Evolutionary conservation across 352 stramenopile species (phyloP).

Genomic region (Globisporangium rhizosaccharum): DNA sequence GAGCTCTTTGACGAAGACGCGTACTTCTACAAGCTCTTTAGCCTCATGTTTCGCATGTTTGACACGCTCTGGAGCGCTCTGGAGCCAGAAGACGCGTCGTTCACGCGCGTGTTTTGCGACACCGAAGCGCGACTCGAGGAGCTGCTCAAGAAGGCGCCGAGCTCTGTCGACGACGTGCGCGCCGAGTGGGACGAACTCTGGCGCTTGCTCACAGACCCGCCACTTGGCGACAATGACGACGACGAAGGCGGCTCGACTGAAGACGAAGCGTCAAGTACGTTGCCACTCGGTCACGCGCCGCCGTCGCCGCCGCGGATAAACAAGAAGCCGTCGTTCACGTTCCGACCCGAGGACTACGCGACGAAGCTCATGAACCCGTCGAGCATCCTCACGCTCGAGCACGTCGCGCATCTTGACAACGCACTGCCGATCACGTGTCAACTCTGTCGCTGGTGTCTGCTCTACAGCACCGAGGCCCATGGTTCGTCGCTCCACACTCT

Average conservation of each 20-base stretch:
- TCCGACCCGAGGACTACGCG: constrained; percentile 58
- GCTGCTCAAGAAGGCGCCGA: constrained; percentile 54
- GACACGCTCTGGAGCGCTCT: constrained; percentile 64
- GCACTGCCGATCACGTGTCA: constrained; percentile 71
- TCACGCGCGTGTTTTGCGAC: constrained; percentile 77
- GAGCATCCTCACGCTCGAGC: constrained; percentile 62
- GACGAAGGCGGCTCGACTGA: constrained; percentile 29
- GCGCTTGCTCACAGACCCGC: constrained; percentile 19
- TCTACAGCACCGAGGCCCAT: constrained; percentile 76
- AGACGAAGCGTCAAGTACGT: constrained; percentile 17
- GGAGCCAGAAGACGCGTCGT: constrained; percentile 60
- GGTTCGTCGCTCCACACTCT: constrained; percentile 76
- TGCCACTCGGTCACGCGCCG: constrained; percentile 10
- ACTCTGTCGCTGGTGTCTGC: constrained; percentile 72
- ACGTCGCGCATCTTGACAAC: constrained; percentile 68
- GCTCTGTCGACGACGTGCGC: constrained; percentile 56
- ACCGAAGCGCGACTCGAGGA: constrained; percentile 62
- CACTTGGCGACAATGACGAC: constrained; percentile 20
- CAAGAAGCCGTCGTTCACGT: constrained; percentile 53
- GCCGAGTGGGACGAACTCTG: constrained; percentile 59
- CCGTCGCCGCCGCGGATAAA: constrained; percentile 33
- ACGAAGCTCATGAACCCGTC: constrained; percentile 72
- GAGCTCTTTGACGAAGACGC: constrained; percentile 75
- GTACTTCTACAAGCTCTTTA: constrained; percentile 78
- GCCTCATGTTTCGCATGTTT: constrained; percentile 71